A percentile compares a stretch with the other conserved stretches of the same genome.
These are phyloP conservation scores for Lasiodiplodia gonubiensis DNA, from an alignment of 2,329 filamentous ascomycete genomes.

Conservation along the genomic window DNA sequence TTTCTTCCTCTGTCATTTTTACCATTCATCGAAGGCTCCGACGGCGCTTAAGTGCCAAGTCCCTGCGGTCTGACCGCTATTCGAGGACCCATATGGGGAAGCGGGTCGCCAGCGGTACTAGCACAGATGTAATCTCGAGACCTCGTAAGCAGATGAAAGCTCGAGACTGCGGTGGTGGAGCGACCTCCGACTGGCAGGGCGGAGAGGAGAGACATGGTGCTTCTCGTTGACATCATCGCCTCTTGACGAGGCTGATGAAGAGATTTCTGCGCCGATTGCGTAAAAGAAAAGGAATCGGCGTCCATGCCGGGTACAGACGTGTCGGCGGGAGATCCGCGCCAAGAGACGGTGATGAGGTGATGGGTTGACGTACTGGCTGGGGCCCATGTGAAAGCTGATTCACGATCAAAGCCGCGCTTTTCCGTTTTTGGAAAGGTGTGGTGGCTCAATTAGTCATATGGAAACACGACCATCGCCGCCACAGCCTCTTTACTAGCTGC, in stretches of 20 bases:
- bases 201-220: neutral
- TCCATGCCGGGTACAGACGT: neutral
- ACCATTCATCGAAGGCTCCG: neutral
- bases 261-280: slow-evolving; percentile 17
- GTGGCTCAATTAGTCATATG: neutral
- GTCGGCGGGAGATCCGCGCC: slow-evolving; percentile 22
- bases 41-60: neutral
- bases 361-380: slow-evolving; percentile 8
- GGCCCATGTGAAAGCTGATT: slow-evolving; percentile 11
- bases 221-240: slow-evolving; percentile 9
- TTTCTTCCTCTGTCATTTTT: neutral
- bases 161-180: neutral
- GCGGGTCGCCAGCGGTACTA: neutral
- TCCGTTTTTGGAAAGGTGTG: neutral
- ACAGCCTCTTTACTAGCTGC: too few species aligned
- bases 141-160: neutral
- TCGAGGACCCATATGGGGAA: neutral
- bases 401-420: neutral
- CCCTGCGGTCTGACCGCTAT: neutral
- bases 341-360: slow-evolving; percentile 23
- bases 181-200: neutral
- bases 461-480: neutral
- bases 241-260: neutral
- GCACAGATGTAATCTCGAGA: neutral
- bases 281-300: slow-evolving; percentile 12